Evolutionary conservation across 2,329 filamentous ascomycete species (phyloP).

Genomic region (Reticulascus tulasneorum): DNA sequence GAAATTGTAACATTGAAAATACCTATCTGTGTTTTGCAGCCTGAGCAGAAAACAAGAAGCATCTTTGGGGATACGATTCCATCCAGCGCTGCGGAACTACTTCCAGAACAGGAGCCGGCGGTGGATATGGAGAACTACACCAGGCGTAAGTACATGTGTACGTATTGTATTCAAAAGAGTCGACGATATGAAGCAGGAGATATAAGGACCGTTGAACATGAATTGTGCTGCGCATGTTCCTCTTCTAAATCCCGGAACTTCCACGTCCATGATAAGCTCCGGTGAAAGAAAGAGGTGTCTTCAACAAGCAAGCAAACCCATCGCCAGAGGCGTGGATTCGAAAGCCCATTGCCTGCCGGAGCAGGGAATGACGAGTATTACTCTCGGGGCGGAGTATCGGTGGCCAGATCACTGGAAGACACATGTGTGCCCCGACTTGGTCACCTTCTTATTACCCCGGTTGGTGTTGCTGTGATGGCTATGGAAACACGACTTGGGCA

Average conservation of each 20-base stretch:
- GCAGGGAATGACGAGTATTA: conserved; percentile 28
- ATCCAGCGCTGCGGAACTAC: conserved; percentile 23
- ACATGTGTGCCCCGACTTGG: conserved; percentile 38
- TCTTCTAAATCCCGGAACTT: conserved; percentile 46
- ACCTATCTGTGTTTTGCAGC: conserved; percentile 44
- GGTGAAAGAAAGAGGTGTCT: conserved; percentile 39
- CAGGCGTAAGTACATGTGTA: conserved; percentile 1
- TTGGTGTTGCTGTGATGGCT: background rate
- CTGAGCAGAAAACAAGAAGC: conserved; percentile 40
- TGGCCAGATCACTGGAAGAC: conserved; percentile 52
- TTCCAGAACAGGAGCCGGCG: conserved; percentile 23
- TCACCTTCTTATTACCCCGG: conserved; percentile 58
- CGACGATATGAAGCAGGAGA: conserved; percentile 18
- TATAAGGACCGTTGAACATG: conserved; percentile 7
- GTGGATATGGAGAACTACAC: conserved; percentile 34
- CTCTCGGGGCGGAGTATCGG: conserved; percentile 69
- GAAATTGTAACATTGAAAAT: conserved; percentile 39
- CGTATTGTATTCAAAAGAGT: background rate
- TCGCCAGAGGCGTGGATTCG: conserved; percentile 18
- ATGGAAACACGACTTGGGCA: conserved; percentile 6
- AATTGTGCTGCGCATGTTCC: conserved; percentile 34
- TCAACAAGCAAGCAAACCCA: conserved; percentile 35
- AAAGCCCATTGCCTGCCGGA: conserved; percentile 1
- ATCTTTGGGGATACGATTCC: conserved; percentile 18
- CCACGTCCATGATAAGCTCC: conserved; percentile 43